Percentiles rank a stretch among this genome's conserved stretches.
phyloP scores from a whole-genome alignment of 345 rosid species.

The Litchi chinensis region DNA sequence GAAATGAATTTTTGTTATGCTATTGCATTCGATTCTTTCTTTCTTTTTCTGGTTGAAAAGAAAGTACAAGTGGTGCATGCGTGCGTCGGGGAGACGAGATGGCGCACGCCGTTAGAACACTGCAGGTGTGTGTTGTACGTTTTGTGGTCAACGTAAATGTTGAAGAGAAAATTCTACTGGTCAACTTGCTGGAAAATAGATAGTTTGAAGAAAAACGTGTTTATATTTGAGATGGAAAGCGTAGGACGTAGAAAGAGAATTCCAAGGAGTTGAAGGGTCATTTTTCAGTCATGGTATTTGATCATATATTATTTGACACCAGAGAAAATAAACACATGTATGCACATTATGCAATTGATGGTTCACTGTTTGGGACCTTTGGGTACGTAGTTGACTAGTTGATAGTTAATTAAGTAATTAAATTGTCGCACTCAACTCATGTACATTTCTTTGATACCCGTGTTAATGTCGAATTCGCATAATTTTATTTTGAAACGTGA shows the following conservation, averaged over 20 bases:
- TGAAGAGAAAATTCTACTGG: neutral
- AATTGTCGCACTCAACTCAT: too few relatives aligned
- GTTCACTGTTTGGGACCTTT: too few relatives aligned
- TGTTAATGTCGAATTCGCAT: too few relatives aligned
- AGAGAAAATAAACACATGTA: too few relatives aligned
- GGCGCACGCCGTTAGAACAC: too few relatives aligned
- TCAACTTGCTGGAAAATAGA: neutral
- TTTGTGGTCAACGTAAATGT: neutral
- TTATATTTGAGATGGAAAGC: neutral
- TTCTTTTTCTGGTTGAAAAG: neutral
- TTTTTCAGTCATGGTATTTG: neutral
- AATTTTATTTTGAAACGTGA: too few relatives aligned
- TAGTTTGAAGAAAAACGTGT: neutral
- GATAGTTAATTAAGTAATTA: too few relatives aligned
- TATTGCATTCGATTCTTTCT: neutral
- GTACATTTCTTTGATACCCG: too few relatives aligned
- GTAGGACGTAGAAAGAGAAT: neutral
- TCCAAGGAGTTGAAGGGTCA: neutral
- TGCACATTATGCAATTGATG: too few relatives aligned
- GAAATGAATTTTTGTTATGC: too few relatives aligned
- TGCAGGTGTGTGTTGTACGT: neutral
- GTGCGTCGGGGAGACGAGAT: neutral
- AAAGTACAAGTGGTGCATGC: neutral
- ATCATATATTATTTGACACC: neutral
- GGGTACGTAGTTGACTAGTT: too few relatives aligned